These are phyloP conservation scores for Fusarium citri DNA, from an alignment of 2,329 filamentous ascomycete genomes.

Conservation along the genomic window DNA sequence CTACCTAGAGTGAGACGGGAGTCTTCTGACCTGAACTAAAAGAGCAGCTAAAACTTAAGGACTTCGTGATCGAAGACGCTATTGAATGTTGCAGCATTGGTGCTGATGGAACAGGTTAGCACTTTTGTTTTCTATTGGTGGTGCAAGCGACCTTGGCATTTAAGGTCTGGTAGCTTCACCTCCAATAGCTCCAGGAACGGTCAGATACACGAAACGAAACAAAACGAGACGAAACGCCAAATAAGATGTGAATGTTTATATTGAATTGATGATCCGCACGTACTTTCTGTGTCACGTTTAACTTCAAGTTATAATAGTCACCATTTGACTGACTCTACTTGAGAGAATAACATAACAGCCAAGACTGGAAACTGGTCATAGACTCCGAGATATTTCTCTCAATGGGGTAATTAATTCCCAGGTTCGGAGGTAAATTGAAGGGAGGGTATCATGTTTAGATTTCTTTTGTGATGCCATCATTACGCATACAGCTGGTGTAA, in stretches of 20 bases:
- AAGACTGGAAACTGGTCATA: neutral
- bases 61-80: neutral
- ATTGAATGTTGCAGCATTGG: constrained; percentile 4
- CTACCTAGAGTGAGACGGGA: too few species aligned
- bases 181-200: constrained; percentile 23
- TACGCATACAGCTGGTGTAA: constrained; percentile 19
- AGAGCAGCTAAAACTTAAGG: neutral
- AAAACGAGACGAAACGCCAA: constrained; percentile 27
- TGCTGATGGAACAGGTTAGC: constrained; percentile 12
- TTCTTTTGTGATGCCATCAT: constrained; percentile 28
- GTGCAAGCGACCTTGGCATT: constrained; percentile 38
- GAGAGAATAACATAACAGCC: neutral
- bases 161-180: constrained; percentile 8
- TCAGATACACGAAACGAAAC: constrained; percentile 37
- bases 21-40: neutral
- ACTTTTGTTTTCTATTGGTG: constrained; percentile 25
- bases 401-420: constrained; percentile 14
- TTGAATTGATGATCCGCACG: neutral
- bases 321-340: neutral
- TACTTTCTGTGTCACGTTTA: neutral
- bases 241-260: neutral
- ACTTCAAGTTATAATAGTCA: neutral
- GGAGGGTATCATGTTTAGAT: neutral
- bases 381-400: constrained; percentile 1
- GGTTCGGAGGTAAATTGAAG: constrained; percentile 1